phyloP scores from a whole-genome alignment of 257 asterid genomes.

The Capsicum pubescens region DNA sequence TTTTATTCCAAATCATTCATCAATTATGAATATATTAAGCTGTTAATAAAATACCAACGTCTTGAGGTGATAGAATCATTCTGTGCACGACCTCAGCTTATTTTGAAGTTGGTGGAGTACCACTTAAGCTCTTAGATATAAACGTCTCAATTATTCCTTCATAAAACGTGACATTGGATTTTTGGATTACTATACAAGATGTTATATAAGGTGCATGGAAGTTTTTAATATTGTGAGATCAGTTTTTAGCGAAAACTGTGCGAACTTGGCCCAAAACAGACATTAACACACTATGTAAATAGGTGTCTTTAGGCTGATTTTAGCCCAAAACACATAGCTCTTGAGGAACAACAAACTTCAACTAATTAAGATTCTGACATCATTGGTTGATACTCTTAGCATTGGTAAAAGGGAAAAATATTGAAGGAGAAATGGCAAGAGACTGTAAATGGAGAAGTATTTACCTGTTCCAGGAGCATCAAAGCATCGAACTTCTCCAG shows the following conservation, averaged over 20 bases:
- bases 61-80: not conserved
- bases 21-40: not conserved
- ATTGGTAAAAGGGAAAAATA: not conserved
- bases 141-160: not conserved
- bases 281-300: not conserved
- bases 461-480: conserved; percentile 40
- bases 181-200: not conserved
- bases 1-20: not conserved
- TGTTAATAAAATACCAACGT: not conserved
- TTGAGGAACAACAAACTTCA: not conserved
- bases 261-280: not conserved
- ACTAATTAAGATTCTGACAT: not conserved
- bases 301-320: not conserved
- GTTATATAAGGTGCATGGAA: not conserved
- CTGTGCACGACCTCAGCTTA: not conserved
- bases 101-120: not conserved
- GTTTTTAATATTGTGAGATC: not conserved
- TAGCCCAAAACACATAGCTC: not conserved
- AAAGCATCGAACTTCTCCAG: conserved; percentile 32
- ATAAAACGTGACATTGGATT: conserved; percentile 4
- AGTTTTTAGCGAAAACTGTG: not conserved
- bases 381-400: not conserved
- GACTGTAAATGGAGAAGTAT: not conserved
- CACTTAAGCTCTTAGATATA: not conserved
- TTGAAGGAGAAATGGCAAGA: not conserved